Evolutionary conservation across 805 yeast species (phyloP), one percentile per base, ranked within the genome.

Genomic region (Pichia exigua): DNA sequence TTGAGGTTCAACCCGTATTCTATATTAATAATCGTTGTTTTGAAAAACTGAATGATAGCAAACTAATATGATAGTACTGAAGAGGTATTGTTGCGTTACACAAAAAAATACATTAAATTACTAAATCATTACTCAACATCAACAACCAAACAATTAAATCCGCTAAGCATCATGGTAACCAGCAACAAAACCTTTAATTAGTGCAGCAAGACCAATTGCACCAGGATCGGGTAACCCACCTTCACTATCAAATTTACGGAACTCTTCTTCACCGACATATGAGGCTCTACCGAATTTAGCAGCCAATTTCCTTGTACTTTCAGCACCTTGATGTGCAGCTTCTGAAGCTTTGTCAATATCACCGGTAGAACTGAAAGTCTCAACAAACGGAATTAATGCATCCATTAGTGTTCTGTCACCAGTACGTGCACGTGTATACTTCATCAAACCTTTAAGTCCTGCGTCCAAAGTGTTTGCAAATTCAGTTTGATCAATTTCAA

Each of bases 221-320:
- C 98, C 97, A 6, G 98, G 97, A 61, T 91, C 98, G 1, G 96
- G 95, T 30, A 90, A 74, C n/a, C 86, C 87, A 26, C 87, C 89
- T 61, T 75, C 75, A 41, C 73, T 74, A 41, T 68, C 75, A 48
- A 71, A 74, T 44, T 66, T 68, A 50, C 72, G 70, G 59, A 82
- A 76, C 48, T 78, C 85, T 13, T 75, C 81, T 54, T 79, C 80
- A 55, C 75, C 74, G 27, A 91, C 97, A 64, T 91, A 92, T 5
- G 95, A 85, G 18, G 98, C 96, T 62, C 98, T 80, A 30, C 98
- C 98, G 59, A 92, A 89, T 60, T 84, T 84, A 44, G 97, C 97
- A 57, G 80, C 83, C 57, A 87, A 70, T 39, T 79, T 72, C 47
- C 82, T 81, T 0, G 98, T 92, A 4, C 77, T 69, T 45, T 86